phyloP scores from a whole-genome alignment of 1,284 basidiomycete species.

The Moesziomyces aphidis region DNA sequence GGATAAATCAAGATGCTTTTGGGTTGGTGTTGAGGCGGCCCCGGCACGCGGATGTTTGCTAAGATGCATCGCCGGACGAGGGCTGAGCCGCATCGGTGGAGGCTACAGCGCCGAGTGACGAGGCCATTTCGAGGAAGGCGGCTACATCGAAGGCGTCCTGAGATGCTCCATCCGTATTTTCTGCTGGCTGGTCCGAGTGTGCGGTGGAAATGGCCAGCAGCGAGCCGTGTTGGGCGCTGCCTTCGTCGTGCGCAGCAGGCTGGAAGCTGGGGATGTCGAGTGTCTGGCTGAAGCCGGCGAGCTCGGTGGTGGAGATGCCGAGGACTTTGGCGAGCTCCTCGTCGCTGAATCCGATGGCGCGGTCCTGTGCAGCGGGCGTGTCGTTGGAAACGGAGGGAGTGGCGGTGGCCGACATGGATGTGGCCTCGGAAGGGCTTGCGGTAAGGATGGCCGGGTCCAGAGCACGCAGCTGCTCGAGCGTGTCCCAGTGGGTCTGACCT shows the following conservation, averaged over 20 bases:
- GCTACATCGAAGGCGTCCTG: conserved; percentile 33
- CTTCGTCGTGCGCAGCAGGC: background rate
- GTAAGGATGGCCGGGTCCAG: background rate
- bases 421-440: conserved; percentile 17
- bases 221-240: background rate
- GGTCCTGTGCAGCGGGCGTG: conserved; percentile 7
- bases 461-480: conserved; percentile 1
- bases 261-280: conserved; percentile 24
- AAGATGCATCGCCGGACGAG: background rate
- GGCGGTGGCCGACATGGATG: conserved; percentile 9
- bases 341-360: conserved; percentile 32
- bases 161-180: background rate
- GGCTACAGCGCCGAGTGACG: conserved; percentile 17
- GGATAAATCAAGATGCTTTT: background rate
- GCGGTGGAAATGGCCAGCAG: no score
- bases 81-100: background rate
- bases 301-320: conserved; percentile 42
- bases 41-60: no score
- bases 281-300: conserved; percentile 40
- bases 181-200: background rate
- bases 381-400: conserved; percentile 16
- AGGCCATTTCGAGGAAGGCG: conserved; percentile 38
- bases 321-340: conserved; percentile 47
- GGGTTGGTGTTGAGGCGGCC: conserved; percentile 2
- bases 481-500: background rate